A percentile compares a stretch with the other conserved stretches of the same genome.
phyloP scores from a whole-genome alignment of 2,329 filamentous ascomycete species.

The Orbilia oligospora region DNA sequence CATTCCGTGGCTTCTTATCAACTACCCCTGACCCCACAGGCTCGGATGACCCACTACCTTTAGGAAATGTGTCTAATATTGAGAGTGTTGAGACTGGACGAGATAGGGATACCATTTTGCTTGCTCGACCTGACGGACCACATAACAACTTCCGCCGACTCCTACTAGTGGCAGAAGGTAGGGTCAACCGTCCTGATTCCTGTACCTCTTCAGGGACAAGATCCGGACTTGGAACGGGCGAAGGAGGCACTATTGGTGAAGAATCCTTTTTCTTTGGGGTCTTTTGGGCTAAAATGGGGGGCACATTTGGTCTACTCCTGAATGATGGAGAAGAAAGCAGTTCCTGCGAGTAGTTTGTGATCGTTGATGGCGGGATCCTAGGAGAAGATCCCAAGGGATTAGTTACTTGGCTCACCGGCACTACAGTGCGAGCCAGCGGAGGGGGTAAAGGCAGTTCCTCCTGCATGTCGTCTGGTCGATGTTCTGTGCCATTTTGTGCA shows the following conservation, averaged over 20 bases:
- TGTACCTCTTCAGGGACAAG: neutral
- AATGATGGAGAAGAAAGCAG: constrained; percentile 26
- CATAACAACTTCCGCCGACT: constrained; percentile 42
- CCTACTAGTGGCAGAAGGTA: constrained; percentile 53
- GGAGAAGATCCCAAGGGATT: constrained; percentile 7
- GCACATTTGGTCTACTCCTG: neutral
- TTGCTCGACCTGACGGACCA: constrained; percentile 37
- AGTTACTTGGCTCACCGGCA: neutral
- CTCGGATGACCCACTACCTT: neutral
- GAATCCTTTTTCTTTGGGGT: neutral
- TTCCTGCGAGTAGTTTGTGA: constrained; percentile 26
- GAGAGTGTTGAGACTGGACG: constrained; percentile 44
- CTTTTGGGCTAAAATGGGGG: neutral
- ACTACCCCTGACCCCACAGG: neutral
- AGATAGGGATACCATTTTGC: neutral
- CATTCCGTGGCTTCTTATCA: neutral
- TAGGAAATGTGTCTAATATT: constrained; percentile 29
- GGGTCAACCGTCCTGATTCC: constrained; percentile 29
- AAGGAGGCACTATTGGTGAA: neutral
- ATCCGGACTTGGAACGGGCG: constrained; percentile 9
- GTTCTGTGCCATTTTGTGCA: neutral
- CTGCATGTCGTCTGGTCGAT: neutral
- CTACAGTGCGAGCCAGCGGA: neutral
- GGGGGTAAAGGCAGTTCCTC: neutral
- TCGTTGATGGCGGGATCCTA: constrained; percentile 20